Evolutionary conservation across 192 early-diverging fungal species (phyloP).

Genomic region (Backusella westeae): DNA sequence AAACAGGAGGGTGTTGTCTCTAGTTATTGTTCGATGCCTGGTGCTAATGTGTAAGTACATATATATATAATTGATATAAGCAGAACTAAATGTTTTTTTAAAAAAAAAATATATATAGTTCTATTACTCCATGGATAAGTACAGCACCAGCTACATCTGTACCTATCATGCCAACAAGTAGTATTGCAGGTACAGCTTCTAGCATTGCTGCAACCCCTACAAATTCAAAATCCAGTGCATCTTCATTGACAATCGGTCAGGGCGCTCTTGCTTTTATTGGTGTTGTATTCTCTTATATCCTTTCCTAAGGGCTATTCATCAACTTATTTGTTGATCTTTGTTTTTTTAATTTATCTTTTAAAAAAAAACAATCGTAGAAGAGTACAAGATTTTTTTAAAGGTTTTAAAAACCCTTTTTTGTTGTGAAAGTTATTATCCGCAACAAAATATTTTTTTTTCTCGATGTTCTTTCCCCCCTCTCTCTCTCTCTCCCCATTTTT

Average conservation of each 20-base stretch:
- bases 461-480: not conserved
- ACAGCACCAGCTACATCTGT: constrained; percentile 1
- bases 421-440: not conserved
- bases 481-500: not conserved
- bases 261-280: constrained; percentile 2
- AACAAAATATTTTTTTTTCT: not conserved
- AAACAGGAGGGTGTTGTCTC: constrained; percentile 8
- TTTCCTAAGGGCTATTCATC: not conserved
- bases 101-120: not conserved
- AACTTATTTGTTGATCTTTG: not conserved
- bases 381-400: constrained; percentile 1
- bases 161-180: constrained; percentile 14
- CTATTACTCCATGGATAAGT: constrained; percentile 17
- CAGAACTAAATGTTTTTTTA: not conserved
- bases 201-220: constrained; percentile 7
- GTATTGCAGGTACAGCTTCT: not conserved
- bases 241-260: constrained; percentile 7
- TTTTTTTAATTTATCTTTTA: not conserved
- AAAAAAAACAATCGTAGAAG: not conserved
- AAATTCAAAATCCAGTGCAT: constrained; percentile 12
- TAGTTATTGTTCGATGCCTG: constrained; percentile 19
- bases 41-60: constrained; percentile 22
- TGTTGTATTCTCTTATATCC: not conserved
- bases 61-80: not conserved
- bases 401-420: not conserved